Conservation (phyloP, 108 stramenopile genomes). For the Cylindrotheca fusiformis region DNA sequence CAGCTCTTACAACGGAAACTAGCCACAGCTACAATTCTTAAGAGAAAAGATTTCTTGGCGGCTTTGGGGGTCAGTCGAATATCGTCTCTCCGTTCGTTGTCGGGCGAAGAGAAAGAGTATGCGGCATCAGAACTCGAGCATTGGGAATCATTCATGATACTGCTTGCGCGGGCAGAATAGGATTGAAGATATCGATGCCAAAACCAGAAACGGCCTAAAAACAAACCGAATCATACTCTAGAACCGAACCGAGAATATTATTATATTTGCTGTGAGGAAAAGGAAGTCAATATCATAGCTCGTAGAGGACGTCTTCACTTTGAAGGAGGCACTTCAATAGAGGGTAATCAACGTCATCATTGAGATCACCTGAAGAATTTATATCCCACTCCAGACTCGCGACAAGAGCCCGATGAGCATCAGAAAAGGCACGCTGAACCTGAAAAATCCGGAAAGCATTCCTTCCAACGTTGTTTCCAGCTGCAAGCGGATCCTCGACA, state of each 20-base stretch:
- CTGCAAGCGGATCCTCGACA: conserved; percentile 89
- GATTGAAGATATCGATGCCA: conserved; percentile 19
- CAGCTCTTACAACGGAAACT: conserved; percentile 44
- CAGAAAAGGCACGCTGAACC: conserved; percentile 83
- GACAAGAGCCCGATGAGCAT: conserved; percentile 79
- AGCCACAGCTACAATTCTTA: conserved; percentile 34
- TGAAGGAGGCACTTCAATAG: conserved; percentile 79
- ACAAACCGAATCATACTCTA: too few relatives aligned
- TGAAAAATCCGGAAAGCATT: conserved; percentile 93
- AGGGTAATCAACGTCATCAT: conserved; percentile 55
- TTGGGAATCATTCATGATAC: conserved; percentile 64
- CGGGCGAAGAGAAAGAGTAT: conserved; percentile 62
- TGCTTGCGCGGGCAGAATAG: conserved; percentile 46
- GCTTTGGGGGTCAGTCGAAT: conserved; percentile 63
- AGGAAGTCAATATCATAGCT: conserved; percentile 33
- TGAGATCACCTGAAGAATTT: conserved; percentile 44
- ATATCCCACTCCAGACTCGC: conserved; percentile 86
- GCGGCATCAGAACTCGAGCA: conserved; percentile 58
- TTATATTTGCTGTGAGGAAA: too few relatives aligned
- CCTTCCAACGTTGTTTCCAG: conserved; percentile 90
- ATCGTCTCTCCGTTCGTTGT: conserved; percentile 43
- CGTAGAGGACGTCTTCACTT: conserved; percentile 73
- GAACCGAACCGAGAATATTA: too few relatives aligned
- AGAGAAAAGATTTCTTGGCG: conserved; percentile 47
- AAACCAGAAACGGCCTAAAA: not conserved